Evolutionary conservation across 129 eudicot genomes (phyloP).

Genomic region (Erigeron canadensis): DNA sequence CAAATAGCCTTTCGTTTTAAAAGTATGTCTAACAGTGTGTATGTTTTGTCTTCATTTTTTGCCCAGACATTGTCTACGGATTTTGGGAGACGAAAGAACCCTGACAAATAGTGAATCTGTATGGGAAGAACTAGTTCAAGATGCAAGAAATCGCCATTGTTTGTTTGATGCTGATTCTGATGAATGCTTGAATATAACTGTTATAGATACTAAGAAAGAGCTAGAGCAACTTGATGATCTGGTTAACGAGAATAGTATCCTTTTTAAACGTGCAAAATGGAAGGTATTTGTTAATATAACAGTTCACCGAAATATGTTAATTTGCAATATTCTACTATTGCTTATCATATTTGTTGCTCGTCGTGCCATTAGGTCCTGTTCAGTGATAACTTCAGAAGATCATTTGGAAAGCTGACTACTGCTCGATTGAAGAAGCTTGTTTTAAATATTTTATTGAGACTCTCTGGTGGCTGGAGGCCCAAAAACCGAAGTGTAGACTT

Average conservation of each 20-base stretch:
- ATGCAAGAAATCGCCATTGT: conserved; percentile 58
- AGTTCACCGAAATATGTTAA: neutral
- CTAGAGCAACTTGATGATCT: conserved; percentile 70
- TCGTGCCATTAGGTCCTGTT: conserved; percentile 51
- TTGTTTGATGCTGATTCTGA: conserved; percentile 58
- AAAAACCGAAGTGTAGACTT: conserved; percentile 50
- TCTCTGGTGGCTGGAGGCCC: conserved; percentile 82
- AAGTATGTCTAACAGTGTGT: neutral
- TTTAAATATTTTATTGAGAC: conserved; percentile 47
- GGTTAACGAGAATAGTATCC: conserved; percentile 50
- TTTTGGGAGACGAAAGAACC: conserved; percentile 57
- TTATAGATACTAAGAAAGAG: conserved; percentile 52
- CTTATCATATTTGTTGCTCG: neutral
- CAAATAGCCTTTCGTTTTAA: neutral
- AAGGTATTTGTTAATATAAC: conserved; percentile 42
- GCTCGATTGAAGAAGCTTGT: conserved; percentile 42
- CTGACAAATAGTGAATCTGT: conserved; percentile 38
- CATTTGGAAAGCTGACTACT: conserved; percentile 45
- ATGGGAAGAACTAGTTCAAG: conserved; percentile 50
- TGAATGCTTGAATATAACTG: conserved; percentile 38
- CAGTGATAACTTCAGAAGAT: conserved; percentile 64
- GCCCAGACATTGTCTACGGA: conserved; percentile 62
- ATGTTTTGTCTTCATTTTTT: conserved; percentile 7
- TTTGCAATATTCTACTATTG: neutral
- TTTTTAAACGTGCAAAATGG: conserved; percentile 64